Percentiles rank a stretch among this genome's conserved stretches.
These are phyloP conservation scores for Pythium aquatile DNA, from an alignment of 352 stramenopile species.

Conservation along the genomic window DNA sequence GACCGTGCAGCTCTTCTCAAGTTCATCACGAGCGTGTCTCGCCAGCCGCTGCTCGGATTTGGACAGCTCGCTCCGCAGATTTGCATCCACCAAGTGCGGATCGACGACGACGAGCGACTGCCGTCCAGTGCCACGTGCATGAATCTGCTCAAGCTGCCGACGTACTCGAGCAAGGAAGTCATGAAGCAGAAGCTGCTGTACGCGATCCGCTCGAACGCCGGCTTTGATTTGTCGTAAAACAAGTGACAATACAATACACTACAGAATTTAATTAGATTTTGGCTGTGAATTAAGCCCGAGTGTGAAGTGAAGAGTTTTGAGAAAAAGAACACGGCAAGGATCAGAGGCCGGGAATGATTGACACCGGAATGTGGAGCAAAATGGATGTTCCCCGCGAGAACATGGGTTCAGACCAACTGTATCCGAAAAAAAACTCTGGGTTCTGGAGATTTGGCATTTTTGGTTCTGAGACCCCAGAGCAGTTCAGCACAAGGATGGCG, in stretches of 20 bases:
- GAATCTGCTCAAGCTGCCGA: constrained; percentile 97
- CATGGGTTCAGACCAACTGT: background rate
- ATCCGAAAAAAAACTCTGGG: background rate
- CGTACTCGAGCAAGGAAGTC: constrained; percentile 94
- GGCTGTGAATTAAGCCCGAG: too few relatives aligned
- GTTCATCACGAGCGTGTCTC: constrained; percentile 94
- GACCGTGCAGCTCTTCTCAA: constrained; percentile 92
- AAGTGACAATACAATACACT: too few relatives aligned
- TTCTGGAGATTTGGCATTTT: background rate
- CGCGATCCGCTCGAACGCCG: constrained; percentile 93
- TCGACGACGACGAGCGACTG: constrained; percentile 65
- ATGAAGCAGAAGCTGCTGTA: constrained; percentile 95
- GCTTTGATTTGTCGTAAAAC: constrained; percentile 95
- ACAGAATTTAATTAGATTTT: too few relatives aligned
- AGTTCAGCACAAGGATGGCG: background rate
- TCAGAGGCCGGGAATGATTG: background rate
- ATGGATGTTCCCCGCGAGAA: background rate
- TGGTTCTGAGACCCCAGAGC: background rate
- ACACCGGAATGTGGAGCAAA: background rate
- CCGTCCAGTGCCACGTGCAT: constrained; percentile 94
- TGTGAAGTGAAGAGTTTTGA: constrained; percentile 1
- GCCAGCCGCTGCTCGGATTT: constrained; percentile 95
- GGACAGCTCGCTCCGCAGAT: constrained; percentile 91
- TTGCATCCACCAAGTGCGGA: constrained; percentile 90
- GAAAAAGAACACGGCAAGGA: background rate